phyloP scores from a whole-genome alignment of 345 rosid species.

The Raphanus sativus region DNA sequence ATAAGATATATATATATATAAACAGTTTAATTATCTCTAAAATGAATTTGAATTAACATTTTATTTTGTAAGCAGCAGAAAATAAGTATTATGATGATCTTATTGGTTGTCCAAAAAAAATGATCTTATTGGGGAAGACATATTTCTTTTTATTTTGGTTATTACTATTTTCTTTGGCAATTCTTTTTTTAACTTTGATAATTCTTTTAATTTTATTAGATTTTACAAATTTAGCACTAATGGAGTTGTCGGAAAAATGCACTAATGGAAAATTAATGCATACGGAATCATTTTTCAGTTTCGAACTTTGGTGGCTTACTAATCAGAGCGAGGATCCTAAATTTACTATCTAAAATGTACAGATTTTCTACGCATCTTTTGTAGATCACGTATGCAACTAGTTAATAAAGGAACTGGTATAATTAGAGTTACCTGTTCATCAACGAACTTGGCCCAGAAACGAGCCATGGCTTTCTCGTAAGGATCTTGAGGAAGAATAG shows the following conservation, averaged over 20 bases:
- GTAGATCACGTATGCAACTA: background rate
- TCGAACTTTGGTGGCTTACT: background rate
- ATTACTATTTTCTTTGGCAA: background rate
- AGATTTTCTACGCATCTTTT: background rate
- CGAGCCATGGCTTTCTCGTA: constrained; percentile 44
- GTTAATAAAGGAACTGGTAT: background rate
- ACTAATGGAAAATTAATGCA: no score
- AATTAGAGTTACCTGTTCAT: constrained; percentile 25
- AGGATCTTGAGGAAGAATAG: constrained; percentile 47
- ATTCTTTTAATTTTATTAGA: no score
- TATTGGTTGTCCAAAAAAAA: no score
- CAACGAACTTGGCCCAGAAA: constrained; percentile 49
- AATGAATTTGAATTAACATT: background rate
- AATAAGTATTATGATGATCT: background rate
- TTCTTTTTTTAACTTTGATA: no score
- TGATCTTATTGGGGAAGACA: background rate
- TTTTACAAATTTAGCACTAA: no score
- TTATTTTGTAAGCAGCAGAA: background rate
- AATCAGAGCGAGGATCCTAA: background rate
- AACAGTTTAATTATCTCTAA: background rate
- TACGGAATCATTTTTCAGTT: background rate
- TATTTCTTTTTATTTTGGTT: background rate
- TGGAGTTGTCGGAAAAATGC: no score
- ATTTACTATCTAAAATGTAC: background rate
- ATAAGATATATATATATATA: background rate